Conservation (phyloP, 176 grass and related monocot species). For the Triticum urartu region DNA sequence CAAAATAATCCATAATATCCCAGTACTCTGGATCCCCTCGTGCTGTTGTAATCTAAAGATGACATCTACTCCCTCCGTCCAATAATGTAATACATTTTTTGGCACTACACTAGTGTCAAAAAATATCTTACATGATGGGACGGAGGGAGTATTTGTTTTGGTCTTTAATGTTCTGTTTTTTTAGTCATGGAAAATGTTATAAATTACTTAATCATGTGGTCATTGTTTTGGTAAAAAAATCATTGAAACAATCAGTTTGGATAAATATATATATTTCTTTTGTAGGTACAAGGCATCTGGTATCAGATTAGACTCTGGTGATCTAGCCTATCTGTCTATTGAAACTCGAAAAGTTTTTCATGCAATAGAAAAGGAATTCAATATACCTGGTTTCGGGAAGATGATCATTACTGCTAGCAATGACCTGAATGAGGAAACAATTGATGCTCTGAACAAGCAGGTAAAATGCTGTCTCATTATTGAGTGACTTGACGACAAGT, state of each 20-base stretch:
- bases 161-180: background rate
- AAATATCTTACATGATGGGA: too few species aligned
- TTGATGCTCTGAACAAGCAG: slow-evolving; percentile 98
- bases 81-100: too few species aligned
- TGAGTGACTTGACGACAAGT: background rate
- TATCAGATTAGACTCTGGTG: slow-evolving; percentile 98
- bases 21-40: background rate
- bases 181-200: background rate
- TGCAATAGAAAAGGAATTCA: slow-evolving; percentile 72
- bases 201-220: background rate
- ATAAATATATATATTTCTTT: slow-evolving; percentile 30
- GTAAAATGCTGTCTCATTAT: slow-evolving; percentile 35
- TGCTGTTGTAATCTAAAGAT: background rate
- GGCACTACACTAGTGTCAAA: too few species aligned
- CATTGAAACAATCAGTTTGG: background rate
- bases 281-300: slow-evolving; percentile 90
- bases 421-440: slow-evolving; percentile 97
- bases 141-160: background rate
- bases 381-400: slow-evolving; percentile 64
- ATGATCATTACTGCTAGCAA: slow-evolving; percentile 93
- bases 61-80: background rate
- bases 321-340: slow-evolving; percentile 90
- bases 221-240: slow-evolving; percentile 16
- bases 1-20: slow-evolving; percentile 7
- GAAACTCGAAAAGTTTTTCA: slow-evolving; percentile 80